Evolutionary conservation across 768 basidiomycete species (phyloP), one percentile per base, ranked within the genome.

Genomic region (Dioszegia aurantiaca): DNA sequence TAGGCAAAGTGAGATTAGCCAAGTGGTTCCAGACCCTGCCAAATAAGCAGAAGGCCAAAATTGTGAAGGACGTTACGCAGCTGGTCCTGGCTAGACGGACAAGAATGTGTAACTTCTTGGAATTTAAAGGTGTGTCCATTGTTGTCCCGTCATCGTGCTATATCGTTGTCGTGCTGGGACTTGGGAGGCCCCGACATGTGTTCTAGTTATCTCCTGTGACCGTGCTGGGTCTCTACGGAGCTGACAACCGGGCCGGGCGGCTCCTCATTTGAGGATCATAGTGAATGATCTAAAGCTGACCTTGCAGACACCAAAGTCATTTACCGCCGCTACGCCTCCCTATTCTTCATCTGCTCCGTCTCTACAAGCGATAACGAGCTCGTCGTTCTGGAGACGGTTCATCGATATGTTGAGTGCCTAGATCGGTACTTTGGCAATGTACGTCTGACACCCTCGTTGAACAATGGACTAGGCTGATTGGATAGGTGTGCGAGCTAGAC

Each of bases 21-120:
- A 98, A 98, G 82, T 98, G 94, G 94, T 98, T 90, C 76, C 82
- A 84, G 19, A 89, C 94, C 0, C 81, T 92, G 77, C 80, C 87
- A 28, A 80, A 86, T 21, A 90, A 91, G 77, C 80, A 80, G 33
- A 93, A 90, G 77, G 82, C 83, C 55, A 94, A 92, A 83, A 91
- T 94, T 71, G 86, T 95, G 63, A 92, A 90, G 78, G 94, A 98
- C 72, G 88, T 97, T 28, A 93, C 91, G 1, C 90, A 92, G 77
- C 83, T 95, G 33, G 91, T 97, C 28, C 81, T 94, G 43, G 88
- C 86, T 51, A 83, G 94, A 49, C 82, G 88, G 58, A 89, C 88
- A 48, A 82, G 87, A 55, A 93, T 91, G 90, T 95, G 91, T 74
- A 98, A 97, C 78, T 87, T 98, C 70, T 78, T 97, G 39, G 94